phyloP scores from a whole-genome alignment of 805 yeast species.

The Candida krabiensis region DNA sequence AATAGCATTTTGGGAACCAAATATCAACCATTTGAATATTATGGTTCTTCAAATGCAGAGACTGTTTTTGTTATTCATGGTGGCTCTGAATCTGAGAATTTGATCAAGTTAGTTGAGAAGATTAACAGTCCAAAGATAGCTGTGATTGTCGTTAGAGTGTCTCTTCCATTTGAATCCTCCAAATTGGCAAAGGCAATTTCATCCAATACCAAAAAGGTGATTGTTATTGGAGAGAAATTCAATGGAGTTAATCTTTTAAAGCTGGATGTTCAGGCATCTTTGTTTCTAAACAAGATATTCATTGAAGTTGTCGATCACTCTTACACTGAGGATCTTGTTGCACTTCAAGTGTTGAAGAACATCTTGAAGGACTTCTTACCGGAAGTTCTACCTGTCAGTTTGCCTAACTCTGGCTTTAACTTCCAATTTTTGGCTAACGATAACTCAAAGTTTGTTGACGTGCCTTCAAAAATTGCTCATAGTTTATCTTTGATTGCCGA shows the following conservation, averaged over 20 bases:
- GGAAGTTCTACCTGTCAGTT: slow-evolving; percentile 9
- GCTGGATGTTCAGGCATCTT: slow-evolving; percentile 71
- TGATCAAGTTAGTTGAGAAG: slow-evolving; percentile 44
- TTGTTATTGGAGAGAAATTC: slow-evolving; percentile 62
- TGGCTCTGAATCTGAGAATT: slow-evolving; percentile 58
- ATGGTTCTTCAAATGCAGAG: slow-evolving; percentile 60
- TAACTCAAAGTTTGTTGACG: slow-evolving; percentile 50
- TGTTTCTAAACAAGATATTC: slow-evolving; percentile 51
- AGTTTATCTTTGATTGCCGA: slow-evolving; percentile 64
- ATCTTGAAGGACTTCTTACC: slow-evolving; percentile 19
- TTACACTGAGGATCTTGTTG: slow-evolving; percentile 32
- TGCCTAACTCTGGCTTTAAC: slow-evolving; percentile 43
- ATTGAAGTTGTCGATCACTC: slow-evolving; percentile 52
- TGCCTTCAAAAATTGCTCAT: slow-evolving; percentile 66
- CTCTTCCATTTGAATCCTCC: slow-evolving; percentile 71
- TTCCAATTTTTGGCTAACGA: slow-evolving; percentile 71
- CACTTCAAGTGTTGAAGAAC: slow-evolving; percentile 33
- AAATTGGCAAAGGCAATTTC: slow-evolving; percentile 65
- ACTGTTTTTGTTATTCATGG: slow-evolving; percentile 85
- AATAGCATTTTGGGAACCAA: slow-evolving; percentile 55
- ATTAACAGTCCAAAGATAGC: slow-evolving; percentile 47
- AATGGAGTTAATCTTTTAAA: slow-evolving; percentile 46
- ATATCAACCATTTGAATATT: slow-evolving; percentile 66
- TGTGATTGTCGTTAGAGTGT: slow-evolving; percentile 69
- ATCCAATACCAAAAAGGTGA: slow-evolving; percentile 52